A percentile compares a stretch with the other conserved stretches of the same genome.
Conservation (phyloP, 2,329 filamentous ascomycete species). For the Nemania sp. region DNA sequence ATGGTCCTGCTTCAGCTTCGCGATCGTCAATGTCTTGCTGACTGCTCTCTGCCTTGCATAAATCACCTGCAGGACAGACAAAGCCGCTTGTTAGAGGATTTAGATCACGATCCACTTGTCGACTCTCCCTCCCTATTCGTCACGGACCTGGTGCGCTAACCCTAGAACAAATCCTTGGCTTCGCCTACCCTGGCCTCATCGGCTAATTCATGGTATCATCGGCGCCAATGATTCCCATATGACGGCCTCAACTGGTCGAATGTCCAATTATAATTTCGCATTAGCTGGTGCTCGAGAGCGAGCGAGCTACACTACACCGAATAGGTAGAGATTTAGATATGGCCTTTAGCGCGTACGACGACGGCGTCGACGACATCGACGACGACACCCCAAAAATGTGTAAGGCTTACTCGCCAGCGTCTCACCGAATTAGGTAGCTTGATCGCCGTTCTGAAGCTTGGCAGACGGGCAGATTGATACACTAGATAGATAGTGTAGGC, state of each 20-base stretch:
- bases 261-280: slow-evolving; percentile 10
- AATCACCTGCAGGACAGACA: slow-evolving; percentile 29
- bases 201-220: slow-evolving; percentile 21
- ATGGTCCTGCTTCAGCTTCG: slow-evolving; percentile 12
- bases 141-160: background rate
- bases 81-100: slow-evolving; percentile 23
- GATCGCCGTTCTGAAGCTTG: slow-evolving; percentile 22
- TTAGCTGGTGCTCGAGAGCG: background rate
- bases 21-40: slow-evolving; percentile 10
- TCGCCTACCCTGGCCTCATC: slow-evolving; percentile 12
- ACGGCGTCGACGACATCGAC: slow-evolving; percentile 2
- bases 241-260: slow-evolving; percentile 1
- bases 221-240: slow-evolving; percentile 18
- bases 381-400: background rate
- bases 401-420: slow-evolving; percentile 14
- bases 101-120: slow-evolving; percentile 16
- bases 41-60: slow-evolving; percentile 21
- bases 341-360: slow-evolving; percentile 7
- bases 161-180: slow-evolving; percentile 8
- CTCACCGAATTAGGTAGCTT: slow-evolving; percentile 4
- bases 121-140: slow-evolving; percentile 1
- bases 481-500: no score
- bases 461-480: slow-evolving; percentile 8
- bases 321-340: background rate
- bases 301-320: background rate